phyloP scores from a whole-genome alignment of 2,329 filamentous ascomycete genomes.

The Blastomyces silverae region DNA sequence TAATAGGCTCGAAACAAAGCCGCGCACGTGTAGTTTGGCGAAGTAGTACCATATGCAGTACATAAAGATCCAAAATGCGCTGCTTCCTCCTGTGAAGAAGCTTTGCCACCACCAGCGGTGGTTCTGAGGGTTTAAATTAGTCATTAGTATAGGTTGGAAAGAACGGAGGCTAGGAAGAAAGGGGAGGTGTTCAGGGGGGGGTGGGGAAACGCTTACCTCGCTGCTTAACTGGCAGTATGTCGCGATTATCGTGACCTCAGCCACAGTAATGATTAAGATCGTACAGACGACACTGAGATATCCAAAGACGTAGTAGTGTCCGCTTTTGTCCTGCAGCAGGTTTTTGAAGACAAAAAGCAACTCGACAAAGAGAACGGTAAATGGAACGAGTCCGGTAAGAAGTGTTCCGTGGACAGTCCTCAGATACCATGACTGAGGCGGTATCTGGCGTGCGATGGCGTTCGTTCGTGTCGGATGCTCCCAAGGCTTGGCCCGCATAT shows the following conservation, averaged over 20 bases:
- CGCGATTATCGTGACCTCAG: conserved; percentile 75
- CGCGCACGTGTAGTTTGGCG: conserved; percentile 70
- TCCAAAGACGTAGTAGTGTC: conserved; percentile 87
- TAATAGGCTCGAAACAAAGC: conserved; percentile 69
- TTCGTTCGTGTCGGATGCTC: conserved; percentile 75
- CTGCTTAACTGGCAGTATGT: conserved; percentile 76
- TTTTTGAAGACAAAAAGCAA: conserved; percentile 81
- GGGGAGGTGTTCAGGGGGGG: neutral
- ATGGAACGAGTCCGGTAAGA: conserved; percentile 70
- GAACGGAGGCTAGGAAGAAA: neutral
- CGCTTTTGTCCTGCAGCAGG: conserved; percentile 82
- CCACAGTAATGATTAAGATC: conserved; percentile 67
- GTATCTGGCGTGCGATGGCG: conserved; percentile 64
- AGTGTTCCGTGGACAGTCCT: conserved; percentile 57
- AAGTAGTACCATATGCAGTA: conserved; percentile 83
- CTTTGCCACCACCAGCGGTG: conserved; percentile 92
- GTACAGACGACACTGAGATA: conserved; percentile 68
- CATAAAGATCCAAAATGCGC: conserved; percentile 70
- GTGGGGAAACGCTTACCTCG: conserved; percentile 47
- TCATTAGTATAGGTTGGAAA: neutral
- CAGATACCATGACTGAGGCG: conserved; percentile 68
- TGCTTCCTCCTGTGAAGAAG: conserved; percentile 70
- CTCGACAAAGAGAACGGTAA: conserved; percentile 83
- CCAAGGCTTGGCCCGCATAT: conserved; percentile 60
- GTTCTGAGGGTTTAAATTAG: conserved; percentile 47